Conservation (phyloP, 2,329 filamentous ascomycete species). For the Immersiporthe knoxdaviesiana region DNA sequence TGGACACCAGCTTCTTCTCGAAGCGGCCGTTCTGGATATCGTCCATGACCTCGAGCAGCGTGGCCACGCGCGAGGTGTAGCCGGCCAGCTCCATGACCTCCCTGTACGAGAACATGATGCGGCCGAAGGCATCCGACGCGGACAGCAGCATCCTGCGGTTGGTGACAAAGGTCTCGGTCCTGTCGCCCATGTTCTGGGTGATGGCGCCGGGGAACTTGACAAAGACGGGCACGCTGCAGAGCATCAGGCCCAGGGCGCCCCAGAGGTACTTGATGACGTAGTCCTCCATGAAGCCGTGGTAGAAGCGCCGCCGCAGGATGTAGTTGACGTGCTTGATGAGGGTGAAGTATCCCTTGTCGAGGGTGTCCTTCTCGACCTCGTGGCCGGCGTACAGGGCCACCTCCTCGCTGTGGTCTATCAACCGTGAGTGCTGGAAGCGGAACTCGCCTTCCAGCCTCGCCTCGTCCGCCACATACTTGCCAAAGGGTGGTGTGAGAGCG, state of each 20-base stretch:
- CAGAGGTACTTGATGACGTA: conserved; percentile 99
- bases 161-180: conserved; percentile 82
- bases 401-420: conserved; percentile 97
- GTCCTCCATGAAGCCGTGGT: conserved; percentile 99
- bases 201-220: conserved; percentile 81
- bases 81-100: conserved; percentile 96
- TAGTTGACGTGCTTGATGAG: conserved; percentile 99
- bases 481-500: conserved; percentile 91
- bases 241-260: conserved; percentile 87
- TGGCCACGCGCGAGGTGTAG: conserved; percentile 90
- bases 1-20: conserved; percentile 94
- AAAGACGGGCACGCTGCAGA: conserved; percentile 95
- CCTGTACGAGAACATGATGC: conserved; percentile 97
- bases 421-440: conserved; percentile 87
- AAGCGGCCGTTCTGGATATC: conserved; percentile 90
- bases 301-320: conserved; percentile 85
- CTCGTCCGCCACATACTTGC: conserved; percentile 96
- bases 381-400: conserved; percentile 91
- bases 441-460: conserved; percentile 94
- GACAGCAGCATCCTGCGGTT: conserved; percentile 90
- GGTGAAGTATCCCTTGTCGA: conserved; percentile 98
- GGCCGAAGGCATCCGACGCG: conserved; percentile 92
- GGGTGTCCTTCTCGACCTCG: conserved; percentile 89
- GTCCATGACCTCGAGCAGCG: conserved; percentile 89
- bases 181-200: conserved; percentile 68